phyloP scores from a whole-genome alignment of 2,329 filamentous ascomycete genomes.

The Cercospora sp. region DNA sequence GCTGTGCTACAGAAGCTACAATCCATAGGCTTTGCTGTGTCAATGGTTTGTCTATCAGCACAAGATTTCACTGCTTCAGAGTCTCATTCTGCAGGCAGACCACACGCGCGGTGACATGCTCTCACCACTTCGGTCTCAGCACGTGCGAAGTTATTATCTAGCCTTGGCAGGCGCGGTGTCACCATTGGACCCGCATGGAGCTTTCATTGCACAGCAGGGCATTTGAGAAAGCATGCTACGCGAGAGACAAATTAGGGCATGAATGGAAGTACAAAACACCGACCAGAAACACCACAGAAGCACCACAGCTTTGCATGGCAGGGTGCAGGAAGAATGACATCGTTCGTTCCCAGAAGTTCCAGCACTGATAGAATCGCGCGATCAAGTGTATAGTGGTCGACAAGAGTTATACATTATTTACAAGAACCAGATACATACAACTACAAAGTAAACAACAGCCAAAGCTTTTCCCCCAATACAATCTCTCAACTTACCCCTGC shows the following conservation, averaged over 20 bases:
- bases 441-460: background rate
- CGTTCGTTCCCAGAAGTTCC: background rate
- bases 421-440: background rate
- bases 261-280: background rate
- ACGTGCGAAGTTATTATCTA: background rate
- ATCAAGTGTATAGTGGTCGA: background rate
- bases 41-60: too few species aligned
- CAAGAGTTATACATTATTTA: background rate
- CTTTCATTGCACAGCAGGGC: background rate
- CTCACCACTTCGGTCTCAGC: background rate
- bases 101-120: background rate
- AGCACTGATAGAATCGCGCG: background rate
- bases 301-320: background rate
- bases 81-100: too few species aligned
- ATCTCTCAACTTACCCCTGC: slow-evolving; percentile 23
- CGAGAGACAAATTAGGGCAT: background rate
- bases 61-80: background rate
- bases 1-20: background rate
- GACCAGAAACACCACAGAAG: background rate
- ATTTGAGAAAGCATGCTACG: background rate
- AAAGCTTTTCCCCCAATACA: background rate
- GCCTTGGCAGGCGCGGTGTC: background rate
- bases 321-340: background rate
- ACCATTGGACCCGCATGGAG: background rate
- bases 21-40: too few species aligned